Evolutionary conservation across 2,329 filamentous ascomycete species (phyloP).

Genomic region (Hyphodiscus sp.): DNA sequence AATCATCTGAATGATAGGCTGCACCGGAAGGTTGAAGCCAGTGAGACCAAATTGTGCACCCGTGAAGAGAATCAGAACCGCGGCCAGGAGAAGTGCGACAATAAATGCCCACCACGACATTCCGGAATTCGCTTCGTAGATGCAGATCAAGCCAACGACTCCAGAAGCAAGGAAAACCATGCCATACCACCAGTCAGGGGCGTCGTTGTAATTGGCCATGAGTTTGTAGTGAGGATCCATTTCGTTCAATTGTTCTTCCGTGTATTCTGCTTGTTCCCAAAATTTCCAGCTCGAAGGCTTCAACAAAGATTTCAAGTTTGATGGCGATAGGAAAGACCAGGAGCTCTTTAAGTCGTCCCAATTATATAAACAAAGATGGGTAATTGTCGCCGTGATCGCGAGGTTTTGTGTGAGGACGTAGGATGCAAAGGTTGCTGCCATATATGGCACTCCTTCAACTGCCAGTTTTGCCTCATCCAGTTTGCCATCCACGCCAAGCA

Average conservation of each 20-base stretch:
- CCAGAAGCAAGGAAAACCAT: slow-evolving; percentile 40
- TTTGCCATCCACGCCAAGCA: slow-evolving; percentile 35
- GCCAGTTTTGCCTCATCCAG: slow-evolving; percentile 33
- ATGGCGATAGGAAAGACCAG: slow-evolving; percentile 24
- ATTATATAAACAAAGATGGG: slow-evolving; percentile 38
- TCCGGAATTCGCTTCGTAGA: slow-evolving; percentile 9
- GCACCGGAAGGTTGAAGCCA: slow-evolving; percentile 40
- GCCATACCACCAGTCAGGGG: slow-evolving; percentile 52
- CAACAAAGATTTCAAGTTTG: slow-evolving; percentile 11
- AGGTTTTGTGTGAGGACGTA: slow-evolving; percentile 40
- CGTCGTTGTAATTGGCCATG: slow-evolving; percentile 49
- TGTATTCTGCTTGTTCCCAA: slow-evolving; percentile 6
- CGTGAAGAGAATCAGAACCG: slow-evolving; percentile 25
- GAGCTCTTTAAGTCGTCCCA: slow-evolving; percentile 33
- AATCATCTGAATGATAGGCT: slow-evolving; percentile 42
- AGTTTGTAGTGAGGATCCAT: slow-evolving; percentile 46
- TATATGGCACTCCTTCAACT: slow-evolving; percentile 34
- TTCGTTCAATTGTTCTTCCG: slow-evolving; percentile 28
- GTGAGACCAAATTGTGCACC: slow-evolving; percentile 38
- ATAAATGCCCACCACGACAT: slow-evolving; percentile 27
- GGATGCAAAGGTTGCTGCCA: slow-evolving; percentile 35
- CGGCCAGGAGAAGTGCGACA: slow-evolving; percentile 22
- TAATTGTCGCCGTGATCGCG: slow-evolving; percentile 40
- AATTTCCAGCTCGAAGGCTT: slow-evolving; percentile 24
- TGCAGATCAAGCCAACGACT: slow-evolving; percentile 29